Evolutionary conservation across 768 basidiomycete genomes (phyloP), one percentile per base, ranked within the genome.

Genomic region (Obba rivulosa): DNA sequence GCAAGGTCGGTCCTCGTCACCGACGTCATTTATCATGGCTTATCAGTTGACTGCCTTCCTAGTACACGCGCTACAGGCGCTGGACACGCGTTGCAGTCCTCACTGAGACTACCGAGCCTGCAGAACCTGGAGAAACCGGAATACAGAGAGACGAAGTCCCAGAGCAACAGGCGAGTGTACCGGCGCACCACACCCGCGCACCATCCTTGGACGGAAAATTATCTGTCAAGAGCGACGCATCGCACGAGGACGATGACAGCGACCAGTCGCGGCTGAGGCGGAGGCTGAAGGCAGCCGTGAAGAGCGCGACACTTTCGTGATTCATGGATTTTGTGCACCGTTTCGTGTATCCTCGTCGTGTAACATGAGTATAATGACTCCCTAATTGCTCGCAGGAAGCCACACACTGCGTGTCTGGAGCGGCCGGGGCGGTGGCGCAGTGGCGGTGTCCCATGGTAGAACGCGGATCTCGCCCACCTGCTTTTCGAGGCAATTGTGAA

Each of bases 61-160:
- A 89, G 83, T 94, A 88, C 64, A 95, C 92, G 0, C 79, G 92
- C 13, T 83, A 82, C 59, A 69, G 92, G 45, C 74, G 90, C 42
- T 95, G 92, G 92, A 86, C 87, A 0, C 83, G 92, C 42, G 73
- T 92, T 28, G 92, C 92, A 2, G 66, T 85, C 17, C 79, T 92
- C 38, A 77, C 70, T 3, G 92, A 94, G 68, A 78, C 74, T 0
- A 71, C 90, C 16, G 82, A 89, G 53, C 63, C 70, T 22, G 79
- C 81, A 8, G 67, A 53, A 28, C 56, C 62, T 5, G 65, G 64
- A 9, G 58, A 59, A 13, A 53, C 58, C 3, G 65, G 65, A 10
- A 57, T 64, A 9, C 55, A 52, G 40, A 51, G 57, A 13, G 60
- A 59, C 31, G 50, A 54, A 20, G 13, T 31, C 25, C 11, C 20